phyloP scores from a whole-genome alignment of 345 rosid genomes.

The Moricandia moricandioides region DNA sequence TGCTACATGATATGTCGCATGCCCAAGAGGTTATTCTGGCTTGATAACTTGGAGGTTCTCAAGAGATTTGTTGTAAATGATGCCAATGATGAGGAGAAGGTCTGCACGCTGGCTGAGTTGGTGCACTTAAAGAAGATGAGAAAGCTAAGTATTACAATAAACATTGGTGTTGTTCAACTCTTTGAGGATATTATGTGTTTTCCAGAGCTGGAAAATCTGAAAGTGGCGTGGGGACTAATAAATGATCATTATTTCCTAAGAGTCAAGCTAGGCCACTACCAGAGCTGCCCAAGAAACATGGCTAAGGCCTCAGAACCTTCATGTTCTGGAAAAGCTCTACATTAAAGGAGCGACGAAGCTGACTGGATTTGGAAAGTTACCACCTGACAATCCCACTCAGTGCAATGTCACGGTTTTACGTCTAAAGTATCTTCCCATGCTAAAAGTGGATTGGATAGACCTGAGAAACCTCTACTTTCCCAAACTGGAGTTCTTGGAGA shows the following conservation, averaged over 20 bases:
- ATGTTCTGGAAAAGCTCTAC: conserved; percentile 25
- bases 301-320: conserved; percentile 10
- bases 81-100: not conserved
- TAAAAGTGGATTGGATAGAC: conserved; percentile 31
- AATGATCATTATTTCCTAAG: not conserved
- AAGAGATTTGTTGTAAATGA: conserved; percentile 55
- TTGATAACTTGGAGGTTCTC: conserved; percentile 47
- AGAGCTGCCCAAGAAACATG: conserved; percentile 12
- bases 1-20: conserved; percentile 47
- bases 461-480: conserved; percentile 11
- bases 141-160: conserved; percentile 43
- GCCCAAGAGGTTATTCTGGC: conserved; percentile 45
- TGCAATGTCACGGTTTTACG: conserved; percentile 24
- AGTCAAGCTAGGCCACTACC: too few species aligned
- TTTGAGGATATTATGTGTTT: not conserved
- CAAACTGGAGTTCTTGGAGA: conserved; percentile 12
- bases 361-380: not conserved
- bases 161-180: not conserved
- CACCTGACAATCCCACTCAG: accelerated
- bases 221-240: conserved; percentile 44
- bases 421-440: conserved; percentile 29
- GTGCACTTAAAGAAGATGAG: conserved; percentile 23
- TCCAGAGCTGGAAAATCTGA: conserved; percentile 21
- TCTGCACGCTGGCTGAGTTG: conserved; percentile 24
- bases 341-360: conserved; percentile 38